Evolutionary conservation across 495 filamentous ascomycete species (phyloP), one percentile per base, ranked within the genome.

Genomic region (Amniculicola lignicola): DNA sequence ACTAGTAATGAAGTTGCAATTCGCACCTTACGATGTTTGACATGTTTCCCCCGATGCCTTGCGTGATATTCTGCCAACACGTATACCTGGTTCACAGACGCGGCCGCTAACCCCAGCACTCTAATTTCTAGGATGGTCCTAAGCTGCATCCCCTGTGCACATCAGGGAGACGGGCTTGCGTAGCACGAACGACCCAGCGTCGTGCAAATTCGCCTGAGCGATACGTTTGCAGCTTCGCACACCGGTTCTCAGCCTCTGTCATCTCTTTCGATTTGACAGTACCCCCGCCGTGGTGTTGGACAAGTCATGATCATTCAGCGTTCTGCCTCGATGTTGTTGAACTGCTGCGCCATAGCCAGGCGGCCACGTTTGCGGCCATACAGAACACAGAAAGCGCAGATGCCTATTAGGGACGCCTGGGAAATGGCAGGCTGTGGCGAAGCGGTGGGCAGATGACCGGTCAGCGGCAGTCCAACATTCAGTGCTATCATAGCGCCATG

Each of bases 1-100:
- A 40, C 24, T 28, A 12, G 35, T 56, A 56, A 56, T 56, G 42
- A 56, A 46, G 18, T 23, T 31, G 27, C 22, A 46, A 31, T 24
- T 21, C 5, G 4, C n/a, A 43, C 5, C n/a, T 19, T 19, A 7
- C 29, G 29, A n/a, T 35, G 7, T n/a, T 15, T 39, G 36, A 15
- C 4, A 15, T 15, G 19, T 4, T 12, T 18, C 36, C 21, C 23
- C 25, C 5, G 19, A 7, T 44, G 41, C 36, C n/a, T 44, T 15
- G 16, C 41, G 21, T 44, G 23, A 23, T 21, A 44, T 21, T 6
- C 6, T 22, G 7, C 3, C 16, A 12, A 50, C 24, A 35, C 37
- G 22, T 27, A 19, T 16, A 25, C 6, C n/a, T n/a, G n/a, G n/a
- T n/a, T n/a, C n/a, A n/a, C n/a, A n/a, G n/a, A 4, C 11, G 4